These are phyloP conservation scores for Beta macrorhiza DNA, from an alignment of 179 eudicot genomes.

Conservation along the genomic window DNA sequence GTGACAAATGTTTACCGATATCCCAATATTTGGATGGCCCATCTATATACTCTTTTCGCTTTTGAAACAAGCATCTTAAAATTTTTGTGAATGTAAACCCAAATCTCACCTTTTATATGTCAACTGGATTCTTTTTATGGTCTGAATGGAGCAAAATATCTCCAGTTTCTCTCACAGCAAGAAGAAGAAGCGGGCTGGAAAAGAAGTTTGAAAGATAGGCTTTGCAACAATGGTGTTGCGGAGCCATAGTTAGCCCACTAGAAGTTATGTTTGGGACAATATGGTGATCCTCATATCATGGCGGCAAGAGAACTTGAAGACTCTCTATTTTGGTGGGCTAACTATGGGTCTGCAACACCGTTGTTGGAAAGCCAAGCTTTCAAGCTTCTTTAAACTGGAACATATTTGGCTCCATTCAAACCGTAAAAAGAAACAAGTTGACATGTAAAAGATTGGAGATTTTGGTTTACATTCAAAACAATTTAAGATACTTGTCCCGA, in stretches of 20 bases:
- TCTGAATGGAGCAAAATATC: slow-evolving; percentile 2
- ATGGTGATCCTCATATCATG: neutral
- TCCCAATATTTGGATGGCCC: slow-evolving; percentile 7
- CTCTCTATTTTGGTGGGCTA: too few species aligned
- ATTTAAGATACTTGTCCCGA: neutral
- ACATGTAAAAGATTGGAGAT: neutral
- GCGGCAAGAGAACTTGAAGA: too few species aligned
- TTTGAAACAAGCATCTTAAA: neutral
- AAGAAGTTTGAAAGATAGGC: slow-evolving; percentile 9
- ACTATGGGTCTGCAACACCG: neutral
- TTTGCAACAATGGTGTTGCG: neutral
- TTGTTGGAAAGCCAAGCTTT: slow-evolving; percentile 16
- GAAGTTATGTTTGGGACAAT: neutral
- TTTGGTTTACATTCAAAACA: slow-evolving; percentile 8
- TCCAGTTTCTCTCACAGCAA: neutral
- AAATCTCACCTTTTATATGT: neutral
- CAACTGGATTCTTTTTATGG: slow-evolving; percentile 2
- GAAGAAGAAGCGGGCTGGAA: neutral
- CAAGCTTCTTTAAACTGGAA: neutral
- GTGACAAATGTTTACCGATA: neutral
- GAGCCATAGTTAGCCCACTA: neutral
- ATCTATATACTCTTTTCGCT: neutral
- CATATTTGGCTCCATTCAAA: slow-evolving; percentile 9
- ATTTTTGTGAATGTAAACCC: slow-evolving; percentile 9
- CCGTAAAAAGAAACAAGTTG: slow-evolving; percentile 7